These are phyloP conservation scores for Chlamydomonas sp. DNA, from an alignment of 139 green algal species.

Conservation along the genomic window DNA sequence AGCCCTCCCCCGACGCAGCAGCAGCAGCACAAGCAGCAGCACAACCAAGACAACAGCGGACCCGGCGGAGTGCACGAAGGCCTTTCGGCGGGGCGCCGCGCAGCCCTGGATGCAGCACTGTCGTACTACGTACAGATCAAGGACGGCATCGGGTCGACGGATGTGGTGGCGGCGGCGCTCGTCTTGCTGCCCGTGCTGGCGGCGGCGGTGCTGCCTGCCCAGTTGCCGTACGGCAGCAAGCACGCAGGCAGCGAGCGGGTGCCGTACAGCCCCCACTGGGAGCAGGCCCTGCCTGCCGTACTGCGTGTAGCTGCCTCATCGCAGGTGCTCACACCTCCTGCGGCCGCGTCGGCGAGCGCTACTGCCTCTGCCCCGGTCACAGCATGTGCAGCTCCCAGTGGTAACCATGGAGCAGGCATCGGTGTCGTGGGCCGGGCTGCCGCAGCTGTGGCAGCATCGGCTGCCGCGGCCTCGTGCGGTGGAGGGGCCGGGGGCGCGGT, in stretches of 20 bases:
- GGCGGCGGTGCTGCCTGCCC: conserved; percentile 5
- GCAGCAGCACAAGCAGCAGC: neutral
- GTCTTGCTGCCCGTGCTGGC: conserved; percentile 9
- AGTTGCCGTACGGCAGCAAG: conserved; percentile 22
- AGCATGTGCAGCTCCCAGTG: too few species aligned
- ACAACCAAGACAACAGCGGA: neutral
- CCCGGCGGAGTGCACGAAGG: neutral
- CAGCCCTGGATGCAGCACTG: neutral
- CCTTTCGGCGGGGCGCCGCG: neutral
- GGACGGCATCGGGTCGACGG: too few species aligned
- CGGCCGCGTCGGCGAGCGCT: too few species aligned
- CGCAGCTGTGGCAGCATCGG: too few species aligned
- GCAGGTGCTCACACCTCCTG: neutral
- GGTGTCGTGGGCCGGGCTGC: too few species aligned
- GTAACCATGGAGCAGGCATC: too few species aligned
- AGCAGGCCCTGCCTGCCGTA: neutral
- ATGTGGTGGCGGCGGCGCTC: neutral
- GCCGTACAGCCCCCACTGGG: neutral
- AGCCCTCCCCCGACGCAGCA: neutral
- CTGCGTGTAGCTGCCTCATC: neutral
- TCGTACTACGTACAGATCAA: too few species aligned
- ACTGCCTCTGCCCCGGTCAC: too few species aligned
- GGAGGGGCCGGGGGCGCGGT: too few species aligned
- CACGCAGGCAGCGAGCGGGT: neutral
- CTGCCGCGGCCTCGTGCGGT: too few species aligned